Evolutionary conservation across 345 rosid genomes (phyloP).

Genomic region (Brassica juncea): DNA sequence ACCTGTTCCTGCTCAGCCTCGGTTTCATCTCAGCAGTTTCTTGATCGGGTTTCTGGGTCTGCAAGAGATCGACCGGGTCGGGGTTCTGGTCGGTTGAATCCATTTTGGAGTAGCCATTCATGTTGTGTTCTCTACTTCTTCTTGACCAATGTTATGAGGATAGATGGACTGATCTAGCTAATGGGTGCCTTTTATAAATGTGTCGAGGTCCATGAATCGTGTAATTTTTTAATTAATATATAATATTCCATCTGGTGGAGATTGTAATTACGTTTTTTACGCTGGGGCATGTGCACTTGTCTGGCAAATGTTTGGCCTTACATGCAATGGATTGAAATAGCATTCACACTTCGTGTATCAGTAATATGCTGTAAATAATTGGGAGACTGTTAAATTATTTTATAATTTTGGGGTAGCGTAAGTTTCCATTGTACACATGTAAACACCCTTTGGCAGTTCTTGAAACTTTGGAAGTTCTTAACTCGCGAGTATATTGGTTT

Average conservation of each 20-base stretch:
- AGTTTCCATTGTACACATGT: not conserved
- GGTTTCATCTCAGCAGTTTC: constrained; percentile 20
- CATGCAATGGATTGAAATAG: not conserved
- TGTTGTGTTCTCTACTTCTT: not conserved
- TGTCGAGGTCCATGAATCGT: constrained; percentile 28
- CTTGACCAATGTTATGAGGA: not conserved
- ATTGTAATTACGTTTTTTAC: constrained; percentile 21
- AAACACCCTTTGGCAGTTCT: not conserved
- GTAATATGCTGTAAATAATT: not conserved
- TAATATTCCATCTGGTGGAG: constrained; percentile 23
- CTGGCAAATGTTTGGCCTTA: constrained; percentile 22
- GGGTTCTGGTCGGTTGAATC: constrained; percentile 17
- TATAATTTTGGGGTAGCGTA: not conserved
- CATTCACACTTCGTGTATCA: not conserved
- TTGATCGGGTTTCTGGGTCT: constrained; percentile 10
- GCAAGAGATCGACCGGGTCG: constrained; percentile 11
- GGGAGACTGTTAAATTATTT: not conserved
- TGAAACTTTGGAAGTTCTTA: not conserved
- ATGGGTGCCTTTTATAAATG: not conserved
- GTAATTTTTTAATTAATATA: constrained; percentile 5
- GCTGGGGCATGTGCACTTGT: constrained; percentile 35
- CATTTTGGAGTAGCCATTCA: constrained; percentile 42
- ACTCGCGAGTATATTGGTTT: not conserved
- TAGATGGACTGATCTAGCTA: not conserved
- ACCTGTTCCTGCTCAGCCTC: constrained; percentile 60